These are phyloP conservation scores for Boletus huronensis DNA, from an alignment of 768 basidiomycete species.

Conservation along the genomic window DNA sequence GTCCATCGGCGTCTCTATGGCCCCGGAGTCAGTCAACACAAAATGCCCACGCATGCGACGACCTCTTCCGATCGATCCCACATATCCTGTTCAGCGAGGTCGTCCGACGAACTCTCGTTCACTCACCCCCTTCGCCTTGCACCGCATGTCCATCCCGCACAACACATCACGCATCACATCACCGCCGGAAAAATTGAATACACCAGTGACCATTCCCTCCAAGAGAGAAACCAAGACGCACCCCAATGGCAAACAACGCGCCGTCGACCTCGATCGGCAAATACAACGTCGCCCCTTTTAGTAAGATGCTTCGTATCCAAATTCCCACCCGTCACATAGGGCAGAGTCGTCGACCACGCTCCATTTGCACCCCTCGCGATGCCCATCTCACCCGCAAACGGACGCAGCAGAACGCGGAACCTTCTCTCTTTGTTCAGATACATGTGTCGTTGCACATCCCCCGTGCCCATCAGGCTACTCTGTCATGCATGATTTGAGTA, in stretches of 20 bases:
- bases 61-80: constrained; percentile 38
- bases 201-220: too few species aligned
- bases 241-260: constrained; percentile 59
- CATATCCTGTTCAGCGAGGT: not conserved
- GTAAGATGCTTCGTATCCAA: constrained; percentile 56
- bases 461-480: too few species aligned
- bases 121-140: constrained; percentile 62
- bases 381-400: constrained; percentile 66
- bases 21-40: constrained; percentile 16
- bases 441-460: constrained; percentile 29
- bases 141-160: constrained; percentile 61
- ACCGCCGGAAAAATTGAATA: not conserved
- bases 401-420: constrained; percentile 49
- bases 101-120: not conserved
- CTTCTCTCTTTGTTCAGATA: constrained; percentile 48
- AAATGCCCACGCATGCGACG: not conserved
- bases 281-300: constrained; percentile 53
- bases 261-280: constrained; percentile 59
- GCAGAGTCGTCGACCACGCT: constrained; percentile 59
- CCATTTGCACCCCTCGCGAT: constrained; percentile 50
- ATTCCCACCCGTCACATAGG: constrained; percentile 59
- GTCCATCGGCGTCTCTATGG: constrained; percentile 62
- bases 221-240: constrained; percentile 15
- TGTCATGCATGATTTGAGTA: not conserved
- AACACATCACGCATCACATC: not conserved